A percentile compares a stretch with the other conserved stretches of the same genome.
phyloP scores from a whole-genome alignment of 2,329 filamentous ascomycete genomes.

The Neophaeococcomyces aloes region DNA sequence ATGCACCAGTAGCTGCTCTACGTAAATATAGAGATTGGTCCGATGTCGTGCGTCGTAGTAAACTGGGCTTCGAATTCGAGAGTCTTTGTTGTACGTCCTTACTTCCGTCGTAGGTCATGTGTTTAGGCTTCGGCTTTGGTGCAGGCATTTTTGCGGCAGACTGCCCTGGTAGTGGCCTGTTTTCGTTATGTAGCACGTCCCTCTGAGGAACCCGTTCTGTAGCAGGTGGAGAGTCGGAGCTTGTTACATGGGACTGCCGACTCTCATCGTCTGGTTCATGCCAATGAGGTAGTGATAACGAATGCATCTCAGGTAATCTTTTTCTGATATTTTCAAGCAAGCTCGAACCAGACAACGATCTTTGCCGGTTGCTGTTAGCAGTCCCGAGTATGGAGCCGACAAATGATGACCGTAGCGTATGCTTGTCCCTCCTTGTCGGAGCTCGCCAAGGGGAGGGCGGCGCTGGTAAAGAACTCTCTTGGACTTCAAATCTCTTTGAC shows the following conservation, averaged over 20 bases:
- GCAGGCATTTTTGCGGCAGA: no score
- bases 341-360: conserved; percentile 6
- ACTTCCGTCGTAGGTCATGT: conserved; percentile 8
- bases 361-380: background rate
- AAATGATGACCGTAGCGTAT: conserved; percentile 2
- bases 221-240: background rate
- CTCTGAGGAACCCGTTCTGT: no score
- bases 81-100: background rate
- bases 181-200: no score
- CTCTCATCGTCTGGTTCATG: background rate
- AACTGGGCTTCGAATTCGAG: background rate
- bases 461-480: background rate
- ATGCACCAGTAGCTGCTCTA: conserved; percentile 63
- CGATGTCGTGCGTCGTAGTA: conserved; percentile 50
- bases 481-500: background rate
- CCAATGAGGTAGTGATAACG: conserved; percentile 16
- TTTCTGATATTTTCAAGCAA: conserved; percentile 23
- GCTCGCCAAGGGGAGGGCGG: background rate
- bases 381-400: conserved; percentile 4
- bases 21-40: conserved; percentile 68
- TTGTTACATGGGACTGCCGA: background rate
- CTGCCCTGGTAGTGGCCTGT: no score
- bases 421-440: background rate
- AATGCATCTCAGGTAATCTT: conserved; percentile 28
- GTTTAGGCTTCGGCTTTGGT: conserved; percentile 9